These are phyloP conservation scores for Podaxis sp. DNA, from an alignment of 768 basidiomycete genomes.

Conservation along the genomic window DNA sequence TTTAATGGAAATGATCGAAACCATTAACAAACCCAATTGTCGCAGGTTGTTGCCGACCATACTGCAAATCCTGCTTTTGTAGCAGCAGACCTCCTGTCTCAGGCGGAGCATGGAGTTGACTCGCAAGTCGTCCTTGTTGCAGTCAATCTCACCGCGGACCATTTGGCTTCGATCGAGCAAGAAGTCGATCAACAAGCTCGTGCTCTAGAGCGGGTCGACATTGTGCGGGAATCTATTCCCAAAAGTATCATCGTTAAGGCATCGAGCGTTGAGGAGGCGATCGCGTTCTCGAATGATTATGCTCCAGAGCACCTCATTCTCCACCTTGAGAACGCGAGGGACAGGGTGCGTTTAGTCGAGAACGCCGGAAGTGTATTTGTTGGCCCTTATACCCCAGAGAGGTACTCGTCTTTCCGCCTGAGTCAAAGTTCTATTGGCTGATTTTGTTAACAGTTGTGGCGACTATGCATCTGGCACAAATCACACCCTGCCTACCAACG, in stretches of 20 bases:
- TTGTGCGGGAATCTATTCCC: conserved; percentile 83
- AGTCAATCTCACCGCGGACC: conserved; percentile 61
- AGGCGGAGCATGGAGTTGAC: conserved; percentile 97
- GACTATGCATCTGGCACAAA: conserved; percentile 99
- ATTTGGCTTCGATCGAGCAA: conserved; percentile 72
- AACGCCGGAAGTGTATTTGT: conserved; percentile 98
- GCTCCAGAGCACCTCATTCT: conserved; percentile 97
- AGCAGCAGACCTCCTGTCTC: conserved; percentile 94
- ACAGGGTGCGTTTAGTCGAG: conserved; percentile 63
- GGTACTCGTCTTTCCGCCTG: conserved; percentile 46
- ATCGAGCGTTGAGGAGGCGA: conserved; percentile 66
- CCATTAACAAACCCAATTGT: background rate
- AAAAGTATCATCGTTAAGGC: conserved; percentile 89
- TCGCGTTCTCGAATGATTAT: conserved; percentile 94
- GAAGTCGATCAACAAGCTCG: conserved; percentile 88
- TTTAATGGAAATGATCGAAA: background rate
- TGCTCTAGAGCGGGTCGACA: conserved; percentile 84
- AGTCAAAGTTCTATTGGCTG: conserved; percentile 6
- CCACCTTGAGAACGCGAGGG: conserved; percentile 74
- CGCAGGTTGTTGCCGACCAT: conserved; percentile 91
- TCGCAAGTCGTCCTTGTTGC: conserved; percentile 96
- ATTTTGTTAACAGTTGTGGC: conserved; percentile 68
- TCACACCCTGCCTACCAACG: conserved; percentile 95
- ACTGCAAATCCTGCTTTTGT: conserved; percentile 87
- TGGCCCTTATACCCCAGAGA: conserved; percentile 93